Percentiles rank a stretch among this genome's conserved stretches.
Evolutionary conservation across 495 filamentous ascomycete genomes (phyloP).

Genomic region (Terfezia claveryi): DNA sequence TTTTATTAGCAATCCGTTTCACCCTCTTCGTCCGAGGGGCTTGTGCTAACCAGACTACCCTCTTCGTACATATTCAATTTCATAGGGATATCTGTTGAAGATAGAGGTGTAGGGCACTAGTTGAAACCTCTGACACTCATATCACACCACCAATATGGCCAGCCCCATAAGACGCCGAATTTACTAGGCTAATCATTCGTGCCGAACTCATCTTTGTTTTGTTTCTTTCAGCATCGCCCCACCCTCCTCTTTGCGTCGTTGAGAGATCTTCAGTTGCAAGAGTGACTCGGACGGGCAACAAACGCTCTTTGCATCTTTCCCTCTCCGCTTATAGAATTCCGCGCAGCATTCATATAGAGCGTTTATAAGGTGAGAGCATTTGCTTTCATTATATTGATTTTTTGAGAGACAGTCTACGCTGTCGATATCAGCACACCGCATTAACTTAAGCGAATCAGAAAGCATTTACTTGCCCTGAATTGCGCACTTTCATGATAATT

Average conservation of each 20-base stretch:
- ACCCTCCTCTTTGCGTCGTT: constrained; percentile 32
- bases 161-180: not conserved
- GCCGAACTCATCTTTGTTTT: constrained; percentile 7
- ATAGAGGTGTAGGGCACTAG: not conserved
- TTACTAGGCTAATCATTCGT: not conserved
- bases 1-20: not conserved
- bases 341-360: constrained; percentile 93
- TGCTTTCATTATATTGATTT: constrained; percentile 71
- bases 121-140: constrained; percentile 8
- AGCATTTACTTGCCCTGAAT: constrained; percentile 5
- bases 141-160: not conserved
- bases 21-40: too few species aligned
- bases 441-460: constrained; percentile 35
- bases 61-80: not conserved
- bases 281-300: constrained; percentile 73
- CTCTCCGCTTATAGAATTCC: constrained; percentile 59
- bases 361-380: constrained; percentile 59
- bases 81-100: not conserved
- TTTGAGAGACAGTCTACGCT: constrained; percentile 56
- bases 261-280: constrained; percentile 69
- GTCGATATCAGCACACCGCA: constrained; percentile 44
- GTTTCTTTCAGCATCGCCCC: constrained; percentile 3
- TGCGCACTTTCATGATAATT: constrained; percentile 30
- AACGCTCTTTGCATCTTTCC: constrained; percentile 50
- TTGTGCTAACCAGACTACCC: too few species aligned